Conservation (phyloP, 1,139 yeast genomes). For the Meyerozyma athensensis region DNA sequence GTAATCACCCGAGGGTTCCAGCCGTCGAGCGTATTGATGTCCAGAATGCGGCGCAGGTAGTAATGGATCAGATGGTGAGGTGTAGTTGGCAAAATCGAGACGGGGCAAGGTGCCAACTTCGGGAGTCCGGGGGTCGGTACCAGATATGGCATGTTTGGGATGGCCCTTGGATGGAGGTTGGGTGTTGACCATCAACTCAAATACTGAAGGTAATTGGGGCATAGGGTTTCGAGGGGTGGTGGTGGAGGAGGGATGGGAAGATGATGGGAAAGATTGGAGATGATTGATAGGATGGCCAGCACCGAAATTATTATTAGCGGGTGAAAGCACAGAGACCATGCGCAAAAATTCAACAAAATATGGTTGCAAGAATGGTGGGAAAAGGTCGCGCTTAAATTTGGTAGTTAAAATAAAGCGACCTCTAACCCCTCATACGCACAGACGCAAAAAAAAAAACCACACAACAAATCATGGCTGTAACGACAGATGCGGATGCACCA, state of each 20-base stretch:
- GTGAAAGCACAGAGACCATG: not conserved
- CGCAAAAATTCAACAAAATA: not conserved
- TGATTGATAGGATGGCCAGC: not conserved
- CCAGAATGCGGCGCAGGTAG: not conserved
- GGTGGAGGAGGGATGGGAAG: not conserved
- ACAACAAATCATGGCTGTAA: not conserved
- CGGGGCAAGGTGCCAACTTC: not conserved
- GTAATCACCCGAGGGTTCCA: conserved; percentile 3
- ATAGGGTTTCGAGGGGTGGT: conserved; percentile 10
- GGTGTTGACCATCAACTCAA: conserved; percentile 27
- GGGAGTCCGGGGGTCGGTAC: not conserved
- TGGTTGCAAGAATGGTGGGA: not conserved
- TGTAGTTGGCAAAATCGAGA: too few relatives aligned
- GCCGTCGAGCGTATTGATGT: conserved; percentile 1
- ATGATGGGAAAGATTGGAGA: not conserved
- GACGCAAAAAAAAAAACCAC: conserved; percentile 1
- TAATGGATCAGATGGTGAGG: not conserved
- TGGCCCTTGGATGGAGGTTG: conserved; percentile 5
- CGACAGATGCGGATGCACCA: not conserved
- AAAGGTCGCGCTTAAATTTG: not conserved
- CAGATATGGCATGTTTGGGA: conserved; percentile 3
- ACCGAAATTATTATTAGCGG: not conserved
- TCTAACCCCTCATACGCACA: conserved; percentile 2
- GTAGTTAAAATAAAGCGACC: not conserved
- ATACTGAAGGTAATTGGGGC: conserved; percentile 36